Evolutionary conservation across 2,329 filamentous ascomycete species (phyloP).

Genomic region (Magnaporthiopsis incrustans): DNA sequence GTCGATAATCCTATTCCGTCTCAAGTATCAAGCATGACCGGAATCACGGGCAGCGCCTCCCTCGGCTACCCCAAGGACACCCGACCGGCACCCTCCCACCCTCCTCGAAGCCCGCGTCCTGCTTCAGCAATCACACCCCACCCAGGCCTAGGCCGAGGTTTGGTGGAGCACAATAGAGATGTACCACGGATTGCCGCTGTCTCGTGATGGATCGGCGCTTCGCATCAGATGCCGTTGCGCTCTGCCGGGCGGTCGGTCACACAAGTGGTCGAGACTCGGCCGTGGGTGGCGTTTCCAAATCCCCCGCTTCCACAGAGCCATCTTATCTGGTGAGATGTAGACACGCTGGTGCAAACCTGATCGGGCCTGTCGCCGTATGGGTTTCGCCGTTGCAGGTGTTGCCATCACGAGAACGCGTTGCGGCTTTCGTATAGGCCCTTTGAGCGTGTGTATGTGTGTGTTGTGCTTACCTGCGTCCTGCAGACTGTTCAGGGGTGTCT

Average conservation of each 20-base stretch:
- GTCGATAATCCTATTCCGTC: background rate
- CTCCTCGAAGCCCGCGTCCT: too few relatives aligned
- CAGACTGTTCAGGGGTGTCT: background rate
- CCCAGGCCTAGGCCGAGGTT: background rate
- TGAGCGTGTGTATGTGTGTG: background rate
- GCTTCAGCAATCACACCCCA: too few relatives aligned
- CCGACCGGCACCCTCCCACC: too few relatives aligned
- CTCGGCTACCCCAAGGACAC: background rate
- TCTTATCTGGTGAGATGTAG: background rate
- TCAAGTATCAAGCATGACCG: background rate
- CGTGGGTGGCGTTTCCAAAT: background rate
- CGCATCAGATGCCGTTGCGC: background rate
- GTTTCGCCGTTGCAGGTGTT: background rate
- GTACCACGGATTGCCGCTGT: background rate
- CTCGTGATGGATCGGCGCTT: background rate
- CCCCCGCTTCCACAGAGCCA: background rate
- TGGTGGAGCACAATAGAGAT: background rate
- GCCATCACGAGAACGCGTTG: background rate
- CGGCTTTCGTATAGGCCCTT: background rate
- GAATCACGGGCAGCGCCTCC: background rate
- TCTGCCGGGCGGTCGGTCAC: background rate
- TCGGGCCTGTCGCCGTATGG: background rate
- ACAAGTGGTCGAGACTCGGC: background rate
- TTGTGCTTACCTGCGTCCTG: background rate
- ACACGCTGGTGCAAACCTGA: background rate